Conservation (phyloP, 495 filamentous ascomycete species). For the Cladorrhinum samala region DNA sequence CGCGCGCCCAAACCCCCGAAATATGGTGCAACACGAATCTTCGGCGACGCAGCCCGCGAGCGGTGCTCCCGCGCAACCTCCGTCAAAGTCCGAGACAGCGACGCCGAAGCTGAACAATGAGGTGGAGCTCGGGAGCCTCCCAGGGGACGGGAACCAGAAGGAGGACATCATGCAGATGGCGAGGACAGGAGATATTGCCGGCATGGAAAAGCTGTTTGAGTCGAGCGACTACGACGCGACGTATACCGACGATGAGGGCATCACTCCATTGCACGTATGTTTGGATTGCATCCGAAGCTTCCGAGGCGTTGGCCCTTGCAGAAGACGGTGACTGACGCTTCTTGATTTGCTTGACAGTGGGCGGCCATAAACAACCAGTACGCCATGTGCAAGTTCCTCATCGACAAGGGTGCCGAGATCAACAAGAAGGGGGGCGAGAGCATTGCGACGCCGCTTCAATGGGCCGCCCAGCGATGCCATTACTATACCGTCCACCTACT, state of each 20-base stretch:
- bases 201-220: constrained; percentile 84
- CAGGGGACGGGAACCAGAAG: constrained; percentile 39
- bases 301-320: background rate
- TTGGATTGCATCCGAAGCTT: background rate
- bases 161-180: constrained; percentile 96
- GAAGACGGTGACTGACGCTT: constrained; percentile 28
- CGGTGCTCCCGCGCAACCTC: constrained; percentile 39
- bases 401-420: constrained; percentile 83
- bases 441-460: constrained; percentile 86
- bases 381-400: constrained; percentile 88
- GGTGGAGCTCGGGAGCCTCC: constrained; percentile 65
- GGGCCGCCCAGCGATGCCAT: constrained; percentile 91
- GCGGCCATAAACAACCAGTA: constrained; percentile 99
- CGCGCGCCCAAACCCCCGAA: background rate
- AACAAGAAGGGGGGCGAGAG: constrained; percentile 94
- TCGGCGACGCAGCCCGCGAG: constrained; percentile 18
- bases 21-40: constrained; percentile 24
- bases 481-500: constrained; percentile 74
- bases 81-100: constrained; percentile 52
- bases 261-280: constrained; percentile 90
- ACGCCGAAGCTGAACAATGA: constrained; percentile 58
- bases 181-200: constrained; percentile 74
- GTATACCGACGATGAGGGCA: constrained; percentile 82
- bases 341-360: constrained; percentile 62
- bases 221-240: constrained; percentile 71